A percentile compares a stretch with the other conserved stretches of the same genome.
Conservation (phyloP, 2,329 filamentous ascomycete genomes). For the Tetracladium maxilliforme region DNA sequence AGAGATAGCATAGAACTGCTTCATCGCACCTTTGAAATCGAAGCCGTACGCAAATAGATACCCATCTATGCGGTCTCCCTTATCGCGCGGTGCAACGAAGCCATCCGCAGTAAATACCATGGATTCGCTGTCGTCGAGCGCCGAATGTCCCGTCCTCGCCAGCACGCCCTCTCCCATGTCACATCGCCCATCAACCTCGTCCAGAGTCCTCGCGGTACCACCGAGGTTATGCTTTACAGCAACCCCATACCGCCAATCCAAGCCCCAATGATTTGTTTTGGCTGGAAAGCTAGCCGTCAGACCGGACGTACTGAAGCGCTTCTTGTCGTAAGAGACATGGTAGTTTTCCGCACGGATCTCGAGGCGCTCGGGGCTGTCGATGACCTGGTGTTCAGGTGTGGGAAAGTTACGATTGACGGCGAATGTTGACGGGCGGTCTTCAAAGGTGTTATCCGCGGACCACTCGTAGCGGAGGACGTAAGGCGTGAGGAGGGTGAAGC, state of each 20-base stretch:
- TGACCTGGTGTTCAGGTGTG: conserved; percentile 29
- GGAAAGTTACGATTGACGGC: conserved; percentile 37
- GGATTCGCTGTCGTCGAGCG: conserved; percentile 35
- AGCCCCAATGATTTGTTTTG: conserved; percentile 21
- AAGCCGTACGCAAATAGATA: conserved; percentile 46
- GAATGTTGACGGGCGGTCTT: conserved; percentile 46
- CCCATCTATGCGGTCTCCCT: conserved; percentile 35
- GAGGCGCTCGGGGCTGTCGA: conserved; percentile 27
- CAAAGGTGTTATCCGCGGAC: conserved; percentile 42
- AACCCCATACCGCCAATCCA: conserved; percentile 36
- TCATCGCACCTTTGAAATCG: conserved; percentile 37
- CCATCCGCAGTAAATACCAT: conserved; percentile 41
- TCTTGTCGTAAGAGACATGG: conserved; percentile 42
- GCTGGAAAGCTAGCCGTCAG: conserved; percentile 27
- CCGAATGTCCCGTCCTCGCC: conserved; percentile 32
- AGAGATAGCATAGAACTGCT: conserved; percentile 37
- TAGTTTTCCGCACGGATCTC: conserved; percentile 40
- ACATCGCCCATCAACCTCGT: conserved; percentile 32
- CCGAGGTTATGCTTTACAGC: conserved; percentile 21
- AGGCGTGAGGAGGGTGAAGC: conserved; percentile 43
- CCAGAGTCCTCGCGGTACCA: conserved; percentile 37
- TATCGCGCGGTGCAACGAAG: conserved; percentile 30
- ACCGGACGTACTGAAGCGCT: conserved; percentile 33
- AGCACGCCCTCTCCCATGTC: conserved; percentile 33
- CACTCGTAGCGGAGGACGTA: conserved; percentile 46